A percentile compares a stretch with the other conserved stretches of the same genome.
phyloP scores from a whole-genome alignment of 257 asterid genomes.

The Fraxinus americana region DNA sequence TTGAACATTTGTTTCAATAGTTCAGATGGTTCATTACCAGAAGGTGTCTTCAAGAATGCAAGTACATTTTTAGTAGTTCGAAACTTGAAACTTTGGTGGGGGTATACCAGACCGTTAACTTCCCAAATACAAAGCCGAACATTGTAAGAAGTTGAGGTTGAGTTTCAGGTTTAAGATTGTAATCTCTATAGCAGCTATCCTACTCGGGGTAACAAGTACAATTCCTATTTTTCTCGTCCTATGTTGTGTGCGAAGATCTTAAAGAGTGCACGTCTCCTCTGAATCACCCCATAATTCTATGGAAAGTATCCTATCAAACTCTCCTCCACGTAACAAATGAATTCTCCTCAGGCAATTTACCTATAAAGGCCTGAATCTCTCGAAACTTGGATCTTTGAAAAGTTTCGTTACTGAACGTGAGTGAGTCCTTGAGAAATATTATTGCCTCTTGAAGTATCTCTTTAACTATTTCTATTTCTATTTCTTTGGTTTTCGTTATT shows the following conservation, averaged over 20 bases:
- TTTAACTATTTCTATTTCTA: too few species aligned
- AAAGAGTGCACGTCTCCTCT: not conserved
- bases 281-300: not conserved
- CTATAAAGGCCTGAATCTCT: constrained; percentile 23
- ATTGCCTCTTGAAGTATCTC: not conserved
- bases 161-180: constrained; percentile 15
- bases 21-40: constrained; percentile 24
- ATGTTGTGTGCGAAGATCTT: not conserved
- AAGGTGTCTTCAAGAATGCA: constrained; percentile 24
- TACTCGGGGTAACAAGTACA: constrained; percentile 21
- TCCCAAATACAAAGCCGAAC: constrained; percentile 14
- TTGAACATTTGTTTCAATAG: constrained; percentile 33
- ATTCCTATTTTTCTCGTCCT: not conserved
- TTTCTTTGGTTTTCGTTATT: too few species aligned
- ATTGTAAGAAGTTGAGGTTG: constrained; percentile 6
- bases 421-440: constrained; percentile 25
- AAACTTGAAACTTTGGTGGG: constrained; percentile 25
- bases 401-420: constrained; percentile 37
- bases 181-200: not conserved
- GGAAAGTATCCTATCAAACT: constrained; percentile 25
- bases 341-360: constrained; percentile 27
- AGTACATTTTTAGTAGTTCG: not conserved
- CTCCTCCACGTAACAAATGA: constrained; percentile 30
- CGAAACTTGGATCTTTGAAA: constrained; percentile 25
- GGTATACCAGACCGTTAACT: constrained; percentile 21